phyloP scores from a whole-genome alignment of 2,329 filamentous ascomycete genomes.

The Nigrograna mackinnonii region DNA sequence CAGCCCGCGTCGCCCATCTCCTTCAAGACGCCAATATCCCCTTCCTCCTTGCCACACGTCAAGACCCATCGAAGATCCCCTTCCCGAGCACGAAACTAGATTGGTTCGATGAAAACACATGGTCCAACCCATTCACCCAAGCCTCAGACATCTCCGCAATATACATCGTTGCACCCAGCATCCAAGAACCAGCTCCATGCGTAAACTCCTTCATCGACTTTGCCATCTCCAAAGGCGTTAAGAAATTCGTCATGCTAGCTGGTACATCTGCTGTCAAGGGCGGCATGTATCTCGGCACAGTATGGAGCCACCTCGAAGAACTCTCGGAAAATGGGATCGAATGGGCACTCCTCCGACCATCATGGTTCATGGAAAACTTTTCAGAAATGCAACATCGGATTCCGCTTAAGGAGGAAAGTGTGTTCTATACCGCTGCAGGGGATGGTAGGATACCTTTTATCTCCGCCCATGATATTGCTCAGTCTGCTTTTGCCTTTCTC shows the following conservation, averaged over 20 bases:
- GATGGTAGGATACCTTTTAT: slow-evolving; percentile 53
- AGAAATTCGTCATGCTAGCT: slow-evolving; percentile 52
- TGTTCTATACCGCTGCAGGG: slow-evolving; percentile 49
- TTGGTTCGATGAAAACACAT: slow-evolving; percentile 50
- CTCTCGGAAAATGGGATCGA: slow-evolving; percentile 33
- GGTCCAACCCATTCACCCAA: slow-evolving; percentile 34
- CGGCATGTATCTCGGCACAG: slow-evolving; percentile 38
- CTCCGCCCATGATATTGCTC: slow-evolving; percentile 52
- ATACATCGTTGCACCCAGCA: slow-evolving; percentile 46
- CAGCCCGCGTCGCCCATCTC: background rate
- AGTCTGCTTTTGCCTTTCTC: slow-evolving; percentile 47
- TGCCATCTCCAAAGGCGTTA: slow-evolving; percentile 36
- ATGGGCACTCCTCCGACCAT: slow-evolving; percentile 50
- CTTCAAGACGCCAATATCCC: slow-evolving; percentile 7
- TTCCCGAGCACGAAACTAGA: slow-evolving; percentile 41
- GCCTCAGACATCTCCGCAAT: slow-evolving; percentile 36
- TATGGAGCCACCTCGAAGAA: slow-evolving; percentile 44
- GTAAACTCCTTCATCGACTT: slow-evolving; percentile 50
- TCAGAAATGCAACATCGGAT: slow-evolving; percentile 31
- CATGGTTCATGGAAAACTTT: slow-evolving; percentile 58
- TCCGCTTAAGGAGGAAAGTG: slow-evolving; percentile 44
- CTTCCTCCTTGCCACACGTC: slow-evolving; percentile 46
- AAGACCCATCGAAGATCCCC: slow-evolving; percentile 14
- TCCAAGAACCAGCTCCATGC: slow-evolving; percentile 31
- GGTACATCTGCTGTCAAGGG: slow-evolving; percentile 42